Evolutionary conservation across 2,329 filamentous ascomycete genomes (phyloP).

Genomic region (Ceratocystiopsis sp.): DNA sequence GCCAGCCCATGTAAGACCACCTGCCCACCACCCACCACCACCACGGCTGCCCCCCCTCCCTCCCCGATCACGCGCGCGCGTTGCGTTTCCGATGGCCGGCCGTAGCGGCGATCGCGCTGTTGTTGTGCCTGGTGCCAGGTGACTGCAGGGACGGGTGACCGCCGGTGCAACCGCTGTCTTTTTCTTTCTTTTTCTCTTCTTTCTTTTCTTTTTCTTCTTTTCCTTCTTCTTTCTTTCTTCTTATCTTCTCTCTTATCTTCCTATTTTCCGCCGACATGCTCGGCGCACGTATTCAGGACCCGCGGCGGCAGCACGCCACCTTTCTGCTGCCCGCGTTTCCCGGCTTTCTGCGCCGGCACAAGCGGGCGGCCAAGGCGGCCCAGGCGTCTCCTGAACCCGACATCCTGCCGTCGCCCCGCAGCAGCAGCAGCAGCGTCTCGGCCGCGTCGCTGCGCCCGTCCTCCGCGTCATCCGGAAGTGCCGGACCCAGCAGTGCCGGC

Average conservation of each 20-base stretch:
- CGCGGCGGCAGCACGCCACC: conserved; percentile 9
- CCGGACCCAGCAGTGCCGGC: too few relatives aligned
- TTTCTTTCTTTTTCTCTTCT: neutral
- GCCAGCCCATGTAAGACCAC: too few relatives aligned
- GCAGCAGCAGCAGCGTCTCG: conserved; percentile 3
- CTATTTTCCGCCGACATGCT: too few relatives aligned
- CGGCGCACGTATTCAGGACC: neutral
- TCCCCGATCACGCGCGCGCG: too few relatives aligned
- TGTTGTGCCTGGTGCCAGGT: too few relatives aligned
- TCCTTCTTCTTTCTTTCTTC: neutral
- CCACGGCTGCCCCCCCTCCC: too few relatives aligned
- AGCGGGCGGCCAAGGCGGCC: neutral
- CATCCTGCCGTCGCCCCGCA: neutral
- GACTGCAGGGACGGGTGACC: too few relatives aligned
- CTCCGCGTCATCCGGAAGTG: too few relatives aligned
- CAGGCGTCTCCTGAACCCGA: neutral
- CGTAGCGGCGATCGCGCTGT: too few relatives aligned
- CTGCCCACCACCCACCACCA: too few relatives aligned
- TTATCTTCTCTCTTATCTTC: neutral
- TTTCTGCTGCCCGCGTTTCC: conserved; percentile 14
- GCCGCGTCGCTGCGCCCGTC: neutral
- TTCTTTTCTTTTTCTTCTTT: neutral
- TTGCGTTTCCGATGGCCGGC: too few relatives aligned
- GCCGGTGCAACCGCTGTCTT: too few relatives aligned
- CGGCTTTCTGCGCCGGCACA: conserved; percentile 8